These are phyloP conservation scores for Fomitopsis schrenkii DNA, from an alignment of 1,284 basidiomycete genomes.

Conservation along the genomic window DNA sequence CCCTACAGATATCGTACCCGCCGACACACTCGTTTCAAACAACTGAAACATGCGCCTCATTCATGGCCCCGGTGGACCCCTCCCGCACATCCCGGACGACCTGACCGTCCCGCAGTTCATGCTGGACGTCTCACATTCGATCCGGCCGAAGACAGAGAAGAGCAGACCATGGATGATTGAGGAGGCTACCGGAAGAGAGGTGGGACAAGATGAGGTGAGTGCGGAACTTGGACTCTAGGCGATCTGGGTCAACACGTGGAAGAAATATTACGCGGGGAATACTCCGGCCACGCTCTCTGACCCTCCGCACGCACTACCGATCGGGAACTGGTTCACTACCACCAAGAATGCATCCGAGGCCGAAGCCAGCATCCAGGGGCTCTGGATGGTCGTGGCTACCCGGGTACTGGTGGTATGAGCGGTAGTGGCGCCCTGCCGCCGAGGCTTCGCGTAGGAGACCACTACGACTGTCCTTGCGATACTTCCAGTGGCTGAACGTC, in stretches of 20 bases:
- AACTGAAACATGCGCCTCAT: conserved; percentile 29
- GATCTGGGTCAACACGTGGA: not conserved
- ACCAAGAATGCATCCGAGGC: too few relatives aligned
- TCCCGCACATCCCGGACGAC: conserved; percentile 62
- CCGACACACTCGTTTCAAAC: not conserved
- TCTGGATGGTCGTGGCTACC: too few relatives aligned
- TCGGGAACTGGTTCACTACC: too few relatives aligned
- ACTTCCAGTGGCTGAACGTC: too few relatives aligned
- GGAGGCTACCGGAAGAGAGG: conserved; percentile 47
- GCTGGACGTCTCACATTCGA: conserved; percentile 49
- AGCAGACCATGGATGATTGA: conserved; percentile 62
- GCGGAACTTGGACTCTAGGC: not conserved
- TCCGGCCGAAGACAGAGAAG: conserved; percentile 40
- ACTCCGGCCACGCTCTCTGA: too few relatives aligned
- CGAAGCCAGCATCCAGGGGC: too few relatives aligned
- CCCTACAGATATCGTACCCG: not conserved
- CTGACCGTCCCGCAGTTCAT: conserved; percentile 74
- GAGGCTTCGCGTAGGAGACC: too few relatives aligned
- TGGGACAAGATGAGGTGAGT: conserved; percentile 48
- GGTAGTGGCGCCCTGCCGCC: too few relatives aligned
- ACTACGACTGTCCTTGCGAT: too few relatives aligned
- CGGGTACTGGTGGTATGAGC: too few relatives aligned
- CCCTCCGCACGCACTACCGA: too few relatives aligned
- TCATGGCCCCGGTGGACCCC: conserved; percentile 26
- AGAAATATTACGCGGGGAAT: too few relatives aligned